Evolutionary conservation across 2,329 filamentous ascomycete genomes (phyloP).

Genomic region (Ascochyta rabiei): DNA sequence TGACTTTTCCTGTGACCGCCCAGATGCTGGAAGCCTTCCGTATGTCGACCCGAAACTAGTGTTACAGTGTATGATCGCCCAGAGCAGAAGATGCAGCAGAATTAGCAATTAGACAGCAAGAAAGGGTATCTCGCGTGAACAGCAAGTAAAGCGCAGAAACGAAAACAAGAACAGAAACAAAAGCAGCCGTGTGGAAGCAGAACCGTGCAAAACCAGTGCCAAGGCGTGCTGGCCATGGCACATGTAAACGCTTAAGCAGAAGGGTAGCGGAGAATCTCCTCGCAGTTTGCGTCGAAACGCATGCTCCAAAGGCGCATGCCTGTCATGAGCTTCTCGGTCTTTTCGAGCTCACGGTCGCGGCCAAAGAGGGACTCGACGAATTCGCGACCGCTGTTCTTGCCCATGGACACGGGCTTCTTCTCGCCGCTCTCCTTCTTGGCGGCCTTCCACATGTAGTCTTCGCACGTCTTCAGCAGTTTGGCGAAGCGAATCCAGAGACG

Average conservation of each 20-base stretch:
- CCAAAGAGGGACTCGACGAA: conserved; percentile 97
- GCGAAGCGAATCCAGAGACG: conserved; percentile 85
- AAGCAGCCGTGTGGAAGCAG: conserved; percentile 17
- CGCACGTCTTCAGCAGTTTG: conserved; percentile 85
- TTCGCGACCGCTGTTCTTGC: conserved; percentile 89
- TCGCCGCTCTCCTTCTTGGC: conserved; percentile 69
- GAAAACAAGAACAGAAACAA: conserved; percentile 26
- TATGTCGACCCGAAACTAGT: conserved; percentile 37
- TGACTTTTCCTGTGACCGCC: conserved; percentile 47
- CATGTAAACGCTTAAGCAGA: conserved; percentile 36
- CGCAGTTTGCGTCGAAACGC: conserved; percentile 94
- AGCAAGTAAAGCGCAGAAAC: conserved; percentile 31
- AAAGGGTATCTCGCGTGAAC: conserved; percentile 50
- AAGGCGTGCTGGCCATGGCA: conserved; percentile 28
- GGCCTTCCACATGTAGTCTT: conserved; percentile 92
- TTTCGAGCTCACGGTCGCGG: conserved; percentile 84
- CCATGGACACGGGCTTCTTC: conserved; percentile 72
- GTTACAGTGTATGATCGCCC: conserved; percentile 44
- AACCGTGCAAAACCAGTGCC: conserved; percentile 36
- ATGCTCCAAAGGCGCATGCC: conserved; percentile 87
- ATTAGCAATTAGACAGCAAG: conserved; percentile 47
- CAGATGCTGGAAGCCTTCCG: conserved; percentile 40
- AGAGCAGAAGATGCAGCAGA: conserved; percentile 39
- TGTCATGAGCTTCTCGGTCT: conserved; percentile 92
- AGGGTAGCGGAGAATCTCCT: conserved; percentile 75